These are phyloP conservation scores for Handroanthus guayacan DNA, from an alignment of 257 asterid species.

Conservation along the genomic window DNA sequence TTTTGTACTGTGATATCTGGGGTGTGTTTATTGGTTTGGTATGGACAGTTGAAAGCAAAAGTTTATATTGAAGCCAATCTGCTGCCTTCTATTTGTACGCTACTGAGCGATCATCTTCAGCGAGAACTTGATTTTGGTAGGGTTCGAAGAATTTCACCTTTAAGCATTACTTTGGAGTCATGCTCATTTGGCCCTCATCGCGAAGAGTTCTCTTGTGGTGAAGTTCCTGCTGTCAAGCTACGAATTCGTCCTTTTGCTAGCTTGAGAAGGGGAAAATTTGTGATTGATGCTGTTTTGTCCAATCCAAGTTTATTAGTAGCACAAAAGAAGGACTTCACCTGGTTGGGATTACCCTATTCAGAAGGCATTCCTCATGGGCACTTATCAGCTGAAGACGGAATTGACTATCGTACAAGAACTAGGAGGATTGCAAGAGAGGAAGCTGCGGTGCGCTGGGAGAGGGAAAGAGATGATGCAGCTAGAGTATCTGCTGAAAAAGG, in stretches of 20 bases:
- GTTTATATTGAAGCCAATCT: slow-evolving; percentile 74
- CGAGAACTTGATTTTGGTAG: slow-evolving; percentile 90
- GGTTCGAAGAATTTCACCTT: slow-evolving; percentile 88
- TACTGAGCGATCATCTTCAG: slow-evolving; percentile 72
- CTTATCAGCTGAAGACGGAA: slow-evolving; percentile 88
- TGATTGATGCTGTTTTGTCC: slow-evolving; percentile 82
- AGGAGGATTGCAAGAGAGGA: slow-evolving; percentile 91
- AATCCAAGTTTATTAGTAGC: slow-evolving; percentile 81
- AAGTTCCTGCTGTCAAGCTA: slow-evolving; percentile 79
- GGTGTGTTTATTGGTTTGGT: slow-evolving; percentile 81
- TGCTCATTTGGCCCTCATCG: slow-evolving; percentile 90
- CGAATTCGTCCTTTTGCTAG: slow-evolving; percentile 92
- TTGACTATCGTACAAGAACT: slow-evolving; percentile 83
- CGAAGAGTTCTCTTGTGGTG: slow-evolving; percentile 95
- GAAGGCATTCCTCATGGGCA: slow-evolving; percentile 72
- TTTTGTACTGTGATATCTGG: slow-evolving; percentile 86
- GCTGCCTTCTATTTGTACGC: slow-evolving; percentile 79
- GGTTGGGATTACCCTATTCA: slow-evolving; percentile 90
- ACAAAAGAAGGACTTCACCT: slow-evolving; percentile 83
- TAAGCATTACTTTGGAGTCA: slow-evolving; percentile 91
- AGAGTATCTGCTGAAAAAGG: slow-evolving; percentile 81
- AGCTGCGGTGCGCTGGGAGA: slow-evolving; percentile 71
- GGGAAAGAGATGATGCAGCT: slow-evolving; percentile 85
- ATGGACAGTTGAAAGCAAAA: slow-evolving; percentile 82
- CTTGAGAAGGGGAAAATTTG: slow-evolving; percentile 88